phyloP scores from a whole-genome alignment of 2,329 filamentous ascomycete species.

The Aspergillus tubingensis region DNA sequence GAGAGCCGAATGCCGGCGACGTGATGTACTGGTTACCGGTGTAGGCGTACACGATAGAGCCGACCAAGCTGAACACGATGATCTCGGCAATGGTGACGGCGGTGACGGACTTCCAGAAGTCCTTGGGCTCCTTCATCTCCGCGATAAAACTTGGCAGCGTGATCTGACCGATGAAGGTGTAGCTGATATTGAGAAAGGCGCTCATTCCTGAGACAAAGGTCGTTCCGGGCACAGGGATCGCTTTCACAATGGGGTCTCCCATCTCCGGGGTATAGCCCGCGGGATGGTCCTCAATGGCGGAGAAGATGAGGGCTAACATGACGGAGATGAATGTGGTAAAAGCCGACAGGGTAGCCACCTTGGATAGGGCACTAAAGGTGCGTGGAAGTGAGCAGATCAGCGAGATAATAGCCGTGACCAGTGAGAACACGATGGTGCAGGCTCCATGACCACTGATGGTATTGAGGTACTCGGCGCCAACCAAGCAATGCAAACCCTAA shows the following conservation, averaged over 20 bases:
- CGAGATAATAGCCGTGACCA: conserved; percentile 72
- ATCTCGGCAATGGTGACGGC: conserved; percentile 86
- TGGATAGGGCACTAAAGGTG: conserved; percentile 79
- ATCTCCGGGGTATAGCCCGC: conserved; percentile 61
- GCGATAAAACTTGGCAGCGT: conserved; percentile 93
- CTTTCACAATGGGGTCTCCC: conserved; percentile 69
- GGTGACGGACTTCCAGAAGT: conserved; percentile 93
- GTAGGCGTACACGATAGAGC: conserved; percentile 79
- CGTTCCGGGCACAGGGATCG: conserved; percentile 67
- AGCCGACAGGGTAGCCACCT: conserved; percentile 76
- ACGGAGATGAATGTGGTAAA: conserved; percentile 90
- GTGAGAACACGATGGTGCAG: conserved; percentile 79
- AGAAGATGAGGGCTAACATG: conserved; percentile 78
- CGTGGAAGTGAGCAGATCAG: conserved; percentile 79
- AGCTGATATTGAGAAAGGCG: conserved; percentile 92
- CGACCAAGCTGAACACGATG: conserved; percentile 80
- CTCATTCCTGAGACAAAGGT: conserved; percentile 81
- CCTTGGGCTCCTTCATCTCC: conserved; percentile 78
- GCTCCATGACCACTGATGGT: conserved; percentile 74
- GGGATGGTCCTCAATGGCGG: conserved; percentile 73
- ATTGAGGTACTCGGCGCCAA: conserved; percentile 84
- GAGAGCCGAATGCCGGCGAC: conserved; percentile 80
- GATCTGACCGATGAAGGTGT: conserved; percentile 95
- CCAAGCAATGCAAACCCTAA: conserved; percentile 76
- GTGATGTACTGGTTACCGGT: conserved; percentile 89